Conservation (phyloP, 1,284 basidiomycete genomes). For the Cryptococcus sp. region DNA sequence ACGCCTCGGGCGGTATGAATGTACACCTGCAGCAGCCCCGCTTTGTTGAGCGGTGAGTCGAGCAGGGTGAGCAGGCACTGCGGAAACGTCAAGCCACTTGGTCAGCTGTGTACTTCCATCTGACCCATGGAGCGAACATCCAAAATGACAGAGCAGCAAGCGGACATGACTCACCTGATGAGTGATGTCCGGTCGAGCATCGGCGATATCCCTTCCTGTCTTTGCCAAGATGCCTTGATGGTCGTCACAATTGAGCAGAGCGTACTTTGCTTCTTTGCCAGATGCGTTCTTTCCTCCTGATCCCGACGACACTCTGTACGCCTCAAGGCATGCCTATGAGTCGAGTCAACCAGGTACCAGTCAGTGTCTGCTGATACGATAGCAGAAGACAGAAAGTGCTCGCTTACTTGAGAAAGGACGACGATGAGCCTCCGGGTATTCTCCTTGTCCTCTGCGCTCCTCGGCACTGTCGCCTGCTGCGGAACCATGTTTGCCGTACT, state of each 20-base stretch:
- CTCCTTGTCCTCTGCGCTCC: conserved; percentile 61
- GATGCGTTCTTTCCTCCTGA: conserved; percentile 55
- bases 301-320: conserved; percentile 76
- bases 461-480: conserved; percentile 67
- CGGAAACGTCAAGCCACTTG: no score
- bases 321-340: conserved; percentile 86
- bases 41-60: conserved; percentile 98
- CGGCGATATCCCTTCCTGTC: conserved; percentile 95
- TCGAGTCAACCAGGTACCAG: conserved; percentile 54
- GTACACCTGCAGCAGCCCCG: conserved; percentile 94
- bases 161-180: conserved; percentile 73
- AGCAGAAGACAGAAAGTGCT: neutral
- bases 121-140: no score
- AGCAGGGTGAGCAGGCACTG: conserved; percentile 94
- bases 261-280: conserved; percentile 86
- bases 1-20: conserved; percentile 97
- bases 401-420: conserved; percentile 62
- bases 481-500: conserved; percentile 47
- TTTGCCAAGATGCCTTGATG: conserved; percentile 98
- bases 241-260: conserved; percentile 96
- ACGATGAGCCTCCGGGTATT: conserved; percentile 78
- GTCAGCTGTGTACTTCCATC: no score
- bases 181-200: conserved; percentile 96
- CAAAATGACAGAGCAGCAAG: neutral
- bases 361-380: neutral